Conservation (phyloP, 2,329 filamentous ascomycete species). For the Sporothrix phasma region DNA sequence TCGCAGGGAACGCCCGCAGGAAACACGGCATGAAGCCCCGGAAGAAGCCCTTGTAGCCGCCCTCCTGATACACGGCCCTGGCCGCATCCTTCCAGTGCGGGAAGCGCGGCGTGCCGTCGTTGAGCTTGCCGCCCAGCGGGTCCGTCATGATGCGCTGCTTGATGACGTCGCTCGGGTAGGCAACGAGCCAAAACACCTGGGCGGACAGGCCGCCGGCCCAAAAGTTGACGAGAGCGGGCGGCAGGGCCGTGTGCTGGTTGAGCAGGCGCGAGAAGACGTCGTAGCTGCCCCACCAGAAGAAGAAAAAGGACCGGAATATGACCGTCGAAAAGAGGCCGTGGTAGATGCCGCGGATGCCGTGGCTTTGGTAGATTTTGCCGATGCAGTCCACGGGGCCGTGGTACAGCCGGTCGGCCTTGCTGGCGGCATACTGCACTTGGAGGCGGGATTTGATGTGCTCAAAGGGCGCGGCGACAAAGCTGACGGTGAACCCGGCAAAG, state of each 20-base stretch:
- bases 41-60: slow-evolving; percentile 75
- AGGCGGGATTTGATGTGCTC: slow-evolving; percentile 92
- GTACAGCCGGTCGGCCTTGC: slow-evolving; percentile 70
- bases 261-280: slow-evolving; percentile 68
- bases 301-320: slow-evolving; percentile 87
- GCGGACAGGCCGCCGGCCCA: slow-evolving; percentile 92
- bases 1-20: slow-evolving; percentile 85
- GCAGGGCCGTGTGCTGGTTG: slow-evolving; percentile 55
- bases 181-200: slow-evolving; percentile 88
- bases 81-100: slow-evolving; percentile 72
- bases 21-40: slow-evolving; percentile 92
- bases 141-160: slow-evolving; percentile 98
- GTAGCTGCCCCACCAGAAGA: slow-evolving; percentile 97
- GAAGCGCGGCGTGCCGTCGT: slow-evolving; percentile 60
- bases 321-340: slow-evolving; percentile 78
- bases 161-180: slow-evolving; percentile 85
- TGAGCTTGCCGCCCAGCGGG: slow-evolving; percentile 60
- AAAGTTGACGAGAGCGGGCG: slow-evolving; percentile 79
- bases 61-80: slow-evolving; percentile 62
- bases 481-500: slow-evolving; percentile 79
- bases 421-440: slow-evolving; percentile 84
- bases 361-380: slow-evolving; percentile 55
- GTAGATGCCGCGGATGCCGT: slow-evolving; percentile 74
- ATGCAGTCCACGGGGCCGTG: slow-evolving; percentile 78
- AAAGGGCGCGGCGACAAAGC: slow-evolving; percentile 84